Percentiles rank a stretch among this genome's conserved stretches.
phyloP scores from a whole-genome alignment of 2,329 filamentous ascomycete genomes.

The Penicillium decumbens region DNA sequence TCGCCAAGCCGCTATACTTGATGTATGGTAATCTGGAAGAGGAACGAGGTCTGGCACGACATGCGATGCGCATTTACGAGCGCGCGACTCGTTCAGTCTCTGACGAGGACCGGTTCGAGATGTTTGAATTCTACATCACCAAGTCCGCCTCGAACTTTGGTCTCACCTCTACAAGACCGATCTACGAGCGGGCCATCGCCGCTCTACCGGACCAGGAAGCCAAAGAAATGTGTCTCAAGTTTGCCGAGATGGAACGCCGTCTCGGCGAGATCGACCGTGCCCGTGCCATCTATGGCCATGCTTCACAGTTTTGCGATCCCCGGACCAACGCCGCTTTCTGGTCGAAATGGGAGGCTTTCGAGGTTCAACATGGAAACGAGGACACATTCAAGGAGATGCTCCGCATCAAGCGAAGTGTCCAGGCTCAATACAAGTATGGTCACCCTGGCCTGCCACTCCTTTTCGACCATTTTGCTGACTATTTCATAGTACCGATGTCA shows the following conservation, averaged over 20 bases:
- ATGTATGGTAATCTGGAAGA: constrained; percentile 99
- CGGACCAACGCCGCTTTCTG: constrained; percentile 86
- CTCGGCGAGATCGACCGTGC: constrained; percentile 92
- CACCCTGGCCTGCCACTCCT: not conserved
- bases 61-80: constrained; percentile 99
- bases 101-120: constrained; percentile 89
- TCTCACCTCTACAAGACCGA: constrained; percentile 84
- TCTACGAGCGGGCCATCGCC: constrained; percentile 93
- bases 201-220: constrained; percentile 90
- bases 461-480: constrained; percentile 32
- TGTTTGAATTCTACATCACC: constrained; percentile 99
- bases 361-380: constrained; percentile 96
- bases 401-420: constrained; percentile 92
- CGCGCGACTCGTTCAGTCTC: constrained; percentile 89
- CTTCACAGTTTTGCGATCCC: constrained; percentile 94
- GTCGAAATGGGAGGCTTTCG: constrained; percentile 95
- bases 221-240: constrained; percentile 97
- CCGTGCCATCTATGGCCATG: constrained; percentile 91
- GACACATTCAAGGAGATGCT: constrained; percentile 99
- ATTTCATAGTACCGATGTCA: constrained; percentile 72
- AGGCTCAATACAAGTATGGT: constrained; percentile 85
- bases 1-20: constrained; percentile 90
- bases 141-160: constrained; percentile 98
- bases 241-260: constrained; percentile 91
- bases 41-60: constrained; percentile 85